Evolutionary conservation across 345 rosid genomes (phyloP).

Genomic region (Brassica nigra): DNA sequence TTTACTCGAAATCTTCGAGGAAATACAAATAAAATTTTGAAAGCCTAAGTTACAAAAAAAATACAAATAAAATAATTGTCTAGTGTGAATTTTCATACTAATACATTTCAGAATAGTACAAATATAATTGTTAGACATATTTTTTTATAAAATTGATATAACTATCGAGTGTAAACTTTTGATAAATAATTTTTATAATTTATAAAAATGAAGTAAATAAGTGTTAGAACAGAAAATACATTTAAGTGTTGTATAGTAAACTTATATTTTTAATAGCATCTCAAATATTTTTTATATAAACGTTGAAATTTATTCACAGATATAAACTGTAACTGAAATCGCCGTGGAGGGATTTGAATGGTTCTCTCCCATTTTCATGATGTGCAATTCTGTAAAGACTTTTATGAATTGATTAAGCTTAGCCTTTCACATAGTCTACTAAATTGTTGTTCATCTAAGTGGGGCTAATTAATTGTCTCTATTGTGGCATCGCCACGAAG

Average conservation of each 20-base stretch:
- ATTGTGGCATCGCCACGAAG: constrained; percentile 1
- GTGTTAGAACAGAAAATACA: not conserved
- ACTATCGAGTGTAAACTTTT: not conserved
- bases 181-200: not conserved
- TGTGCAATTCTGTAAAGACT: not conserved
- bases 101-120: not conserved
- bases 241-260: not conserved
- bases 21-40: not conserved
- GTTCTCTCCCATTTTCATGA: not conserved
- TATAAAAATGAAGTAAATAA: not conserved
- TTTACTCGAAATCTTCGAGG: not conserved
- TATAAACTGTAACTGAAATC: not conserved
- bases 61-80: not conserved
- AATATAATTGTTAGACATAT: not conserved
- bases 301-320: not conserved
- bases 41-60: no score
- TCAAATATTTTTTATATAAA: not conserved
- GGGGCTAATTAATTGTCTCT: not conserved
- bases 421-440: not conserved
- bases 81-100: not conserved
- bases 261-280: not conserved
- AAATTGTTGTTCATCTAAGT: not conserved
- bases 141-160: no score
- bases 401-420: not conserved
- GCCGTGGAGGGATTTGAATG: not conserved